Evolutionary conservation across 192 early-diverging fungal genomes (phyloP), one percentile per base, ranked within the genome.

Genomic region (Linnemannia hyalina): DNA sequence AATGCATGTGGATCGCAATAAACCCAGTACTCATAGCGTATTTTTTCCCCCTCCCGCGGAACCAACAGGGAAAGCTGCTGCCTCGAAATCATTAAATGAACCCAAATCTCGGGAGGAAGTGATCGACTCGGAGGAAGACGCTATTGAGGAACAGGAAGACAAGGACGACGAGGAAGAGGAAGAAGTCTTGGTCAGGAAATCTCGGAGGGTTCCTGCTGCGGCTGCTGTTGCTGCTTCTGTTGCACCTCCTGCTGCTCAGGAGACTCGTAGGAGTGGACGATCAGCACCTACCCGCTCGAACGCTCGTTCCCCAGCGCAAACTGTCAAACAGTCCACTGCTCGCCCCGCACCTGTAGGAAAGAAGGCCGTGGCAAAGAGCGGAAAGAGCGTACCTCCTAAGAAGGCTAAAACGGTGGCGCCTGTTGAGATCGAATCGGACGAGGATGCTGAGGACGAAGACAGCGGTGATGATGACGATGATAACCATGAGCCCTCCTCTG

Each of bases 321-420:
- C 11, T 11, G 29, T 52, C 41, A 81, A 75, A 32, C 47, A 42
- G 72, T 60, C 23, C 40, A 29, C 72, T 23, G 29, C 54, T 23
- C 38, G 16, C 26, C 16, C 65, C 35, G 44, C 55, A 72, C 72
- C 72, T 18, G 26, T 42, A 73, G 44, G 93, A 42, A 91, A 88
- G 73, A 95, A 92, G 81, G 90, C 92, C 13, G 93, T 88, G 57
- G 93, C 82, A 46, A 92, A 90, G 44, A 54, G 68, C 42, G 70
- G 42, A 41, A 47, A 38, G 32, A 73, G 36, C 22, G 55, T 57
- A 20, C 32, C 65, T 15, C 29, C 60, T 29, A 65, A 65, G 13
- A 49, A 46, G 41, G n/a, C 55, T 10, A 49, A 74, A 74, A 41
- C 16, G 2, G 35, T 47, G 5, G 69, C n/a, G 11, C 49, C 52